Base-by-base conservation (phyloP, 108 stramenopile species). In the Nitzschia sp. region DNA sequence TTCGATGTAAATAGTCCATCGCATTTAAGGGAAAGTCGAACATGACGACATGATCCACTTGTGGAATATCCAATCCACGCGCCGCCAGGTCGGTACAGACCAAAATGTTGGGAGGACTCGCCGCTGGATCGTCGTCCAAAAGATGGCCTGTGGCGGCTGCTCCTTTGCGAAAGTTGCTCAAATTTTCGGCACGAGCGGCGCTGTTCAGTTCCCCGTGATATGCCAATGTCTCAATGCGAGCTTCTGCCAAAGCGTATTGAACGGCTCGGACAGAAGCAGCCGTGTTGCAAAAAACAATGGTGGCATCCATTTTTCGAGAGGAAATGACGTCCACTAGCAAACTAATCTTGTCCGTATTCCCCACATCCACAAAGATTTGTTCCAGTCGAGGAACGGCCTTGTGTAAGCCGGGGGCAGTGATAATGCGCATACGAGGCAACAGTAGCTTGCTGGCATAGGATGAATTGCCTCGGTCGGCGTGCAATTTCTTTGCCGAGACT, bases 231-330 rank as follows among this genome's bases (percentile, higher is more conserved):
- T 78, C 47, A 26, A 93, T 86, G 4, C 86, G 80, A 23, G 84
- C 75, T 78, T 94, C 91, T 23, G 83, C 78, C 18, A 95, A 66
- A 0, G 86, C 88, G 81, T 91, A 86, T 64, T 90, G 93, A 3
- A 73, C 88, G 0, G 93, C 88, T 13, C 86, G 82, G 54, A 85
- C 83, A 23, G 84, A 82, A 29, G 77, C 56, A 23, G 95, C 88
- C 23, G 93, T 97, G 75, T 95, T 95, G 83, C 98, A 98, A 78
- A 98, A 98, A 23, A 98, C 81, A 59, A 98, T 74, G 27, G 95
- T 92, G 6, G 75, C 75, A 17, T 64, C 60, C 21, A 31, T 36
- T 9, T 48, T 46, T 53, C 61, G 63, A 46, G 77, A 76, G 13
- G 74, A 69, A 34, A 92, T 79, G 21, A 91, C 56, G 72, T 94